Conservation (phyloP, 768 basidiomycete species). For the Rubroboletus satanas region DNA sequence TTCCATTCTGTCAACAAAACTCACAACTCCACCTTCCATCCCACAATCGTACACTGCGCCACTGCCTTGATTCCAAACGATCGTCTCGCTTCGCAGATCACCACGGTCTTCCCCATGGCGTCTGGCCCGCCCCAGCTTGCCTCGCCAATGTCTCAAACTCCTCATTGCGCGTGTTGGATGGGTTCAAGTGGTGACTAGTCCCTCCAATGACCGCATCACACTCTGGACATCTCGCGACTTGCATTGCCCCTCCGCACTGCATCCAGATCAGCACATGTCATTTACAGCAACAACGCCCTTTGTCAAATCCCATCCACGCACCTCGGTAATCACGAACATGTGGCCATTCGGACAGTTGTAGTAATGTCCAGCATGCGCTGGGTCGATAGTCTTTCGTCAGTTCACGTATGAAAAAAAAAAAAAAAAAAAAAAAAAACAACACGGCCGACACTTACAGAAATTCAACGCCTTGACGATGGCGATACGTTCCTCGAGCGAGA, state of each 20-base stretch:
- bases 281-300: background rate
- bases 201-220: conserved; percentile 56
- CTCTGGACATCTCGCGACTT: conserved; percentile 49
- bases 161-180: conserved; percentile 40
- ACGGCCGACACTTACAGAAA: conserved; percentile 38
- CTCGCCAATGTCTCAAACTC: conserved; percentile 48
- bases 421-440: background rate
- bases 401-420: background rate
- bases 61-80: too few relatives aligned
- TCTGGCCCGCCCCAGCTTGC: conserved; percentile 23
- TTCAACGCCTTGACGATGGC: conserved; percentile 46
- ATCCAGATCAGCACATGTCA: background rate
- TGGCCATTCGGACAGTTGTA: conserved; percentile 59
- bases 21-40: too few relatives aligned
- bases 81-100: background rate
- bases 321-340: conserved; percentile 55
- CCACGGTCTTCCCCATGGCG: conserved; percentile 30
- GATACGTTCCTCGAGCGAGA: conserved; percentile 53
- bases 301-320: conserved; percentile 18
- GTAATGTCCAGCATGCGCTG: conserved; percentile 43
- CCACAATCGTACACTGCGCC: too few relatives aligned
- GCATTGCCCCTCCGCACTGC: conserved; percentile 59
- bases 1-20: too few relatives aligned
- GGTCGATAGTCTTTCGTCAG: background rate
- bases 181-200: conserved; percentile 35